Base-by-base conservation (phyloP, 352 stramenopile species). In the Blastocystis sp. region DNA sequence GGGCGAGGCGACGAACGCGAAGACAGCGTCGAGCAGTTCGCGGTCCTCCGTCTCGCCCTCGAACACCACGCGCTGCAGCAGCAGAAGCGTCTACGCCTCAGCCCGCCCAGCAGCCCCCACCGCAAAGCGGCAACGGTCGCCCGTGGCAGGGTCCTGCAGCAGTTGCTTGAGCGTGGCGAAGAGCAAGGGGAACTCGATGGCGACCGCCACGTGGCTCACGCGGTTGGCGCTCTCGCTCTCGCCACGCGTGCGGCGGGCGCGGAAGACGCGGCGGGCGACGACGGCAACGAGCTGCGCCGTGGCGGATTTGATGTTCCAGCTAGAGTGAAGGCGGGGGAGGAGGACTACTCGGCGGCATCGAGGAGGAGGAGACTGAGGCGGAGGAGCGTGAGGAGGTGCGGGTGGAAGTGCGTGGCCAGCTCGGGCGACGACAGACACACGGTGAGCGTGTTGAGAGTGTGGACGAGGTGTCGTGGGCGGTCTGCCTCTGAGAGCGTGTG, bases 221-320 rank as follows among this genome's bases (percentile, higher is more conserved):
- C 69, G 69, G 40, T 79, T 79, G 21, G 40, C 21, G 1, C 21
- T 23, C 52, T 79, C 69, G 56, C 19, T 34, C 19, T 79, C 41
- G 56, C 69, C 43, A 43, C 69, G 34, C 2, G n/a, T 59, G 41
- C 66, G 66, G 48, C 66, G 40, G 14, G 41, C 48, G n/a, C 69
- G 48, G 52, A 79, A 79, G 19, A 79, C 60, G 41, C 48, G 41
- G n/a, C 41, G 11, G 2, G 14, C 34, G 5, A 79, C 11, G 5
- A 48, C 28, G 14, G 41, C 69, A 7, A 64, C 1, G 10, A 79
- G 38, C 60, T 64, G 41, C 19, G 69, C n/a, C 19, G 69, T 48
- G 28, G 69, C 41, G 21, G 69, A 79, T 3, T 41, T 23, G 5
- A 79, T 19, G 40, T 79, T 79, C 69, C 69, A 79, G n/a, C 69